These are phyloP conservation scores for Phaeoacremonium minimum DNA, from an alignment of 2,329 filamentous ascomycete species.

Conservation along the genomic window DNA sequence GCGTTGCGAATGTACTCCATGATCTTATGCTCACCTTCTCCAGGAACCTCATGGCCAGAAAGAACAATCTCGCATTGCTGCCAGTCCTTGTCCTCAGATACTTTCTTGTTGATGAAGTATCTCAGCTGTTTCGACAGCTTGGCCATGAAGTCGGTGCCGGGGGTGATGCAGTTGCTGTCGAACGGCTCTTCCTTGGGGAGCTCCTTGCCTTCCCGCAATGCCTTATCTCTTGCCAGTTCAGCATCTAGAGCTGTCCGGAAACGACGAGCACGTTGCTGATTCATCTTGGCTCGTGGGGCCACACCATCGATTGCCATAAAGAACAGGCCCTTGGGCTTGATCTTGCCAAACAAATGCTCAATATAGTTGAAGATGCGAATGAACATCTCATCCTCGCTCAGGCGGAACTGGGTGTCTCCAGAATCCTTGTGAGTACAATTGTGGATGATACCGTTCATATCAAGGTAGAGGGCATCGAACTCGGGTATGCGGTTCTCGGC, in stretches of 20 bases:
- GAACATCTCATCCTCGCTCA: constrained; percentile 99
- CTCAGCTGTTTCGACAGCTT: constrained; percentile 90
- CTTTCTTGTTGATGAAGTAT: constrained; percentile 98
- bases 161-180: constrained; percentile 98
- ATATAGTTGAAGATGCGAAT: constrained; percentile 99
- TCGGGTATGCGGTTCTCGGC: constrained; percentile 98
- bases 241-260: constrained; percentile 92
- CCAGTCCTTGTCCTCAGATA: constrained; percentile 96
- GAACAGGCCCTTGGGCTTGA: constrained; percentile 96
- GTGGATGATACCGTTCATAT: constrained; percentile 99
- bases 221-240: constrained; percentile 88
- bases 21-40: constrained; percentile 98
- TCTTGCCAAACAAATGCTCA: constrained; percentile 96
- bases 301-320: constrained; percentile 99
- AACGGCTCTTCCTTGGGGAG: constrained; percentile 94
- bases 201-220: constrained; percentile 80
- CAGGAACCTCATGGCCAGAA: constrained; percentile 95
- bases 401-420: constrained; percentile 84
- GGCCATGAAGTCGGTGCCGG: constrained; percentile 96
- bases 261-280: constrained; percentile 91
- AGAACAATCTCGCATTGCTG: constrained; percentile 94
- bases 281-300: constrained; percentile 98
- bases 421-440: constrained; percentile 98
- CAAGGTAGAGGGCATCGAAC: constrained; percentile 95
- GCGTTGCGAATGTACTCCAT: constrained; percentile 99